Evolutionary conservation across 208 protist genomes (phyloP), one percentile per base, ranked within the genome.

Genomic region (Zelonia costaricensis): DNA sequence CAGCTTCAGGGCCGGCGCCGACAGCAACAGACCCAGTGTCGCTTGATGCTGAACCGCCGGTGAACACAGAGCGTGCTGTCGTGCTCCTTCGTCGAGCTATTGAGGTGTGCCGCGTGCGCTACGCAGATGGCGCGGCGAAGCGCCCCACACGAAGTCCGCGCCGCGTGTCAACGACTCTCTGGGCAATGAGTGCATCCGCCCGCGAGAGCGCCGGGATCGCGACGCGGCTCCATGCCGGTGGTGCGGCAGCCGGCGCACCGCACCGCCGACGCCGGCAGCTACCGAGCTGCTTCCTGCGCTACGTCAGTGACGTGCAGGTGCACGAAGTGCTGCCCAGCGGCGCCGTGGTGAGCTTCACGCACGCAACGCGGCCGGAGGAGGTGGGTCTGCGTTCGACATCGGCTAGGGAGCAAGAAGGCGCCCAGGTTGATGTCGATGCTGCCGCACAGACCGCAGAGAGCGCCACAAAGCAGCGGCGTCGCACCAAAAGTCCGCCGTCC

Each of bases 291-390:
- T 71, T 65, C 13, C 15, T 77, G n/a, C 56, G 28, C n/a, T 18
- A 75, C 47, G 53, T 43, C 4, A 86, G 80, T 46, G 86, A 93
- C 69, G 36, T 88, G 16, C 86, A 93, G 58, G 70, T 86, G 23
- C 76, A 69, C 47, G 82, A 93, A 60, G 78, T 93, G 54, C 77
- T 89, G 61, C 72, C 73, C 8, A 78, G 47, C 51, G 86, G 82
- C 10, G 74, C 76, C 6, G 81, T 92, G 40, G 80, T 92, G 15
- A 76, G 71, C 23, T 78, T 92, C 58, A 89, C 82, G 38, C 51
- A 69, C 28, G 67, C 82, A 22, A 88, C 78, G 28, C 54, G 53
- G 45, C 75, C 74, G 22, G 57, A 60, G n/a, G 65, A 74, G 16
- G 62, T 67, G 3, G 59, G 27, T 2, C 23, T 43, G 8, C 49